Base-by-base conservation (phyloP, 192 early-diverging fungal species). In the Podila clonocystis region DNA sequence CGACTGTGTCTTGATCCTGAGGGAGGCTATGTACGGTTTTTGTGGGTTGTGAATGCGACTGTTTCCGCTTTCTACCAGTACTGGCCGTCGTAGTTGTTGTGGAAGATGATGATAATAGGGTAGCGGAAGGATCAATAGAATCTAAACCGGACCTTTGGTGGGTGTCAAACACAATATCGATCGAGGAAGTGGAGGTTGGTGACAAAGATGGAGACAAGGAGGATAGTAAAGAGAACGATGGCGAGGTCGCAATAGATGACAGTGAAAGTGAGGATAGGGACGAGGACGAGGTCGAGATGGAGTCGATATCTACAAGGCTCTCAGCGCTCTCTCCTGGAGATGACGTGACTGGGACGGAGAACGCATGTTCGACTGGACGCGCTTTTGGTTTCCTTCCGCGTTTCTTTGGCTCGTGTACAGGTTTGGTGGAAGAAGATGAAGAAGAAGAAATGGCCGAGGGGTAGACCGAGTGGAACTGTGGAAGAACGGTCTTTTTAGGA, bases 371-470 rank as follows among this genome's bases (percentile, higher is more conserved):
- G 22, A 49, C 22, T 49, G 11, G 52, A 60, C n/a, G 19, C 34
- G 62, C 33, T 48, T 63, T 71, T 66, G 75, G 64, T 41, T 70
- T 78, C 29, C 59, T 69, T 24, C 55, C 57, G 30, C 63, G 67
- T 26, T 70, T 76, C 28, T 62, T 65, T 20, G 17, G 5, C 6
- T 26, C 24, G 20, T 1, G n/a, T 1, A n/a, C 52, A 4, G 52
- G 20, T 55, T 55, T 55, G 22, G 52, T 24, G 52, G 52, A n/a
- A 22, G n/a, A 55, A 7, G 41, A 45, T 15, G 41, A 41, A 9
- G 38, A 41, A 41, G 38, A 45, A 12, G 15, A 45, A 36, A 36
- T 22, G 6, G 52, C 52, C 8, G 52, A 55, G 8, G 52, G 52
- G 52, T 55, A 55, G 4, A 55, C 52, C 52, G 52, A 55, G 52